Evolutionary conservation across 2,329 filamentous ascomycete species (phyloP).

Genomic region (Taxawa tesnikishii): DNA sequence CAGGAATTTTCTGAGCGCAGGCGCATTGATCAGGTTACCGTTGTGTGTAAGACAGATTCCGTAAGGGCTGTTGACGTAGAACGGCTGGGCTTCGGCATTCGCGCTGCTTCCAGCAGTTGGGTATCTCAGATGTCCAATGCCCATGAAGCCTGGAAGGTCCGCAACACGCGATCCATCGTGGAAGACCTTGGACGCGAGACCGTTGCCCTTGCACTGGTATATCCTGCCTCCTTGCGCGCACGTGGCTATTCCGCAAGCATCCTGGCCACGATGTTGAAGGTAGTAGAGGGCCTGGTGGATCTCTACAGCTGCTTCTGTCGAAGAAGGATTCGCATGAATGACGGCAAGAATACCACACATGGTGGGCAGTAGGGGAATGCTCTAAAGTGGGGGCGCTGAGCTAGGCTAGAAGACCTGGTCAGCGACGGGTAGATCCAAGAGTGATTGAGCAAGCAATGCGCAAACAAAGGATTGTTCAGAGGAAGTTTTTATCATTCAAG

Average conservation of each 20-base stretch:
- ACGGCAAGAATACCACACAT: constrained; percentile 42
- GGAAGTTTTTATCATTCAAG: constrained; percentile 4
- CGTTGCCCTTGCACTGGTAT: constrained; percentile 83
- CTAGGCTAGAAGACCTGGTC: constrained; percentile 5
- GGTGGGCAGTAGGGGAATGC: constrained; percentile 11
- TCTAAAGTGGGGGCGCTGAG: constrained; percentile 1
- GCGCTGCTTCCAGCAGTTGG: constrained; percentile 76
- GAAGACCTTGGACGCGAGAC: constrained; percentile 78
- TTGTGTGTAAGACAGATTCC: constrained; percentile 76
- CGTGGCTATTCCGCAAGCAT: constrained; percentile 75
- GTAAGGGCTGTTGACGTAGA: constrained; percentile 80
- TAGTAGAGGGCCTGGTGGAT: constrained; percentile 25
- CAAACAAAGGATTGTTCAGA: constrained; percentile 3
- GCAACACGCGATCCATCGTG: constrained; percentile 61
- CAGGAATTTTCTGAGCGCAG: constrained; percentile 56
- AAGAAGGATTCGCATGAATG: constrained; percentile 30
- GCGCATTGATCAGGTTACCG: constrained; percentile 75
- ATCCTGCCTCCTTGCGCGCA: constrained; percentile 66
- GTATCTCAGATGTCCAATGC: constrained; percentile 75
- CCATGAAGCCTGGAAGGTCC: constrained; percentile 75
- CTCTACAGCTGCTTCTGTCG: constrained; percentile 20
- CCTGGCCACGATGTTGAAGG: constrained; percentile 57
- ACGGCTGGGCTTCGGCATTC: constrained; percentile 81
- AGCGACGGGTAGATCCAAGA: constrained; percentile 5
- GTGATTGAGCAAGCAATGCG: not conserved